phyloP scores from a whole-genome alignment of 2,329 filamentous ascomycete genomes.

The Bertia moriformis region DNA sequence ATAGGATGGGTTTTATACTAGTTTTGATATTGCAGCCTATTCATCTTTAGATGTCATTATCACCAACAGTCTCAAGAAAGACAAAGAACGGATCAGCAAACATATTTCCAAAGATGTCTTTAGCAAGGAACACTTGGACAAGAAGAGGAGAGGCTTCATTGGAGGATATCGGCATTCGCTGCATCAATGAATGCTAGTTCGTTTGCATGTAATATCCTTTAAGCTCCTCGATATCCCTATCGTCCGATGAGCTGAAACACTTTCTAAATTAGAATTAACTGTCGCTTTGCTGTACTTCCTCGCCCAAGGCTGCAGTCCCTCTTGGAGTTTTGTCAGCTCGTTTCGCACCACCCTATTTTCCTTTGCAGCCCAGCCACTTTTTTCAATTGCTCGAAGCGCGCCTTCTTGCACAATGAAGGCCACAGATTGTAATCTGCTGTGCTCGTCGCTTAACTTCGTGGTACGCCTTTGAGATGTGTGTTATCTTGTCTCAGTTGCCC shows the following conservation, averaged over 20 bases:
- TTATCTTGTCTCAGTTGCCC: too few relatives aligned
- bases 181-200: background rate
- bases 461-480: too few relatives aligned
- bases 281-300: background rate
- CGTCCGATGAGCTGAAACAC: background rate
- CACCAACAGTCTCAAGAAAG: too few relatives aligned
- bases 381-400: background rate
- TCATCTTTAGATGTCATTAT: too few relatives aligned
- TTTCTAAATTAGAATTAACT: background rate
- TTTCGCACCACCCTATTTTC: background rate
- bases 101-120: background rate
- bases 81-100: background rate
- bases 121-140: background rate
- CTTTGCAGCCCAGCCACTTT: background rate
- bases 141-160: background rate
- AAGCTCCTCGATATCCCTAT: background rate
- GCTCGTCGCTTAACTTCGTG: slow-evolving; percentile 6
- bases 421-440: slow-evolving; percentile 3
- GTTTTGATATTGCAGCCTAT: too few relatives aligned
- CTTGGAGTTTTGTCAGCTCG: background rate
- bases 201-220: background rate
- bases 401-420: background rate
- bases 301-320: background rate
- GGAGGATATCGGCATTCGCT: background rate
- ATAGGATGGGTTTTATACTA: too few relatives aligned